phyloP scores from a whole-genome alignment of 1,284 basidiomycete species.

The Ceratobasidium papillatum region DNA sequence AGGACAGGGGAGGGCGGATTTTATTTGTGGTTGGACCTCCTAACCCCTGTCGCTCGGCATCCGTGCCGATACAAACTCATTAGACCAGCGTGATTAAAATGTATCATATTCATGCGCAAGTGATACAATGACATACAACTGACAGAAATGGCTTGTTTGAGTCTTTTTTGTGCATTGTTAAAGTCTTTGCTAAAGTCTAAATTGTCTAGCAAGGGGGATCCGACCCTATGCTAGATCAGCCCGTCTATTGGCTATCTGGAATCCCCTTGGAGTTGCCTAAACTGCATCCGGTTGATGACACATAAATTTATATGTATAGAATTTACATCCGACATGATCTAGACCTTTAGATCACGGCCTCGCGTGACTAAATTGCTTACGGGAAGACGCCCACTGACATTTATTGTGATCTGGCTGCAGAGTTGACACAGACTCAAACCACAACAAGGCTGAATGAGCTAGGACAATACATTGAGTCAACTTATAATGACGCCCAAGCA shows the following conservation, averaged over 20 bases:
- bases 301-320: background rate
- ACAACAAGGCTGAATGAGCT: too few relatives aligned
- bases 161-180: too few relatives aligned
- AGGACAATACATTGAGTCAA: too few relatives aligned
- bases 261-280: background rate
- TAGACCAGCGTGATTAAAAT: background rate
- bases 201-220: background rate
- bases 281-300: slow-evolving; percentile 3
- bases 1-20: background rate
- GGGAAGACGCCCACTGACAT: slow-evolving; percentile 1
- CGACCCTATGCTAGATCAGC: background rate
- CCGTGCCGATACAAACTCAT: background rate
- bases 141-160: background rate
- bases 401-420: too few relatives aligned
- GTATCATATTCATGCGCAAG: too few relatives aligned
- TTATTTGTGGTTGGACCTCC: too few relatives aligned
- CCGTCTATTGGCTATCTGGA: background rate
- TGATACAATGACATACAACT: background rate
- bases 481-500: too few relatives aligned
- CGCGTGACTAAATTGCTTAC: background rate
- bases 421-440: too few relatives aligned
- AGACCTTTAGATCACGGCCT: background rate
- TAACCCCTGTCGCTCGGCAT: background rate
- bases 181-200: too few relatives aligned
- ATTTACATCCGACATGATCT: background rate